These are phyloP conservation scores for Amanita pallidorosea DNA, from an alignment of 768 basidiomycete species.

Conservation along the genomic window DNA sequence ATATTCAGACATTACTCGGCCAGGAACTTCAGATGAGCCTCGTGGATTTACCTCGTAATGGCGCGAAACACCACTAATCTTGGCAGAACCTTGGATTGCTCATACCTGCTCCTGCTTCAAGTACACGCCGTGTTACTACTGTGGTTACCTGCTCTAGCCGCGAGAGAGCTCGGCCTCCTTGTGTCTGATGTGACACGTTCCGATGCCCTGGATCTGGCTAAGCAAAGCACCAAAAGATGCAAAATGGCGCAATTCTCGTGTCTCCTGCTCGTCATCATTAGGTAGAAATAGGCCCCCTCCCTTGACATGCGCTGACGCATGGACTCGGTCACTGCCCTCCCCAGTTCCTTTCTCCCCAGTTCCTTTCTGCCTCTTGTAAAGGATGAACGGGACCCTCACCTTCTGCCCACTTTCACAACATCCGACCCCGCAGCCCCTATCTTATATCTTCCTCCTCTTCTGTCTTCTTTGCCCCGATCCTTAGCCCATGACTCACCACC, in stretches of 20 bases:
- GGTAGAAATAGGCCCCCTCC: constrained; percentile 12
- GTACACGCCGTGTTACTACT: constrained; percentile 11
- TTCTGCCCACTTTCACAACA: constrained; percentile 39
- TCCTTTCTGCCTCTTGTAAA: not conserved
- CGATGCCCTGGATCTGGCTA: not conserved
- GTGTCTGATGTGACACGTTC: not conserved
- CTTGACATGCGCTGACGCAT: constrained; percentile 5
- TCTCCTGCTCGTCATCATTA: not conserved
- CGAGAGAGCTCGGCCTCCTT: too few relatives aligned
- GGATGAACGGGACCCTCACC: constrained; percentile 32
- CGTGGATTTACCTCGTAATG: constrained; percentile 50
- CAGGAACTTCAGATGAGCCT: constrained; percentile 97
- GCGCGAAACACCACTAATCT: constrained; percentile 50
- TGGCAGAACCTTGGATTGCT: constrained; percentile 65
- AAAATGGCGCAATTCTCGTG: constrained; percentile 6
- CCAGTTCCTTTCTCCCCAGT: not conserved
- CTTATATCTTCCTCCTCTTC: constrained; percentile 76
- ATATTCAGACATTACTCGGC: constrained; percentile 84
- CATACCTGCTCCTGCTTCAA: constrained; percentile 39
- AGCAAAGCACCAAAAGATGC: not conserved
- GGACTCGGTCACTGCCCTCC: not conserved
- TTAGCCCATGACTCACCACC: constrained; percentile 15
- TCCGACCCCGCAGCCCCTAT: constrained; percentile 34
- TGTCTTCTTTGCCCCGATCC: constrained; percentile 60
- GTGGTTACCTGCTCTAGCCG: too few relatives aligned